Conservation (phyloP, 2,329 filamentous ascomycete species). For the Cytospora schulzeri region DNA sequence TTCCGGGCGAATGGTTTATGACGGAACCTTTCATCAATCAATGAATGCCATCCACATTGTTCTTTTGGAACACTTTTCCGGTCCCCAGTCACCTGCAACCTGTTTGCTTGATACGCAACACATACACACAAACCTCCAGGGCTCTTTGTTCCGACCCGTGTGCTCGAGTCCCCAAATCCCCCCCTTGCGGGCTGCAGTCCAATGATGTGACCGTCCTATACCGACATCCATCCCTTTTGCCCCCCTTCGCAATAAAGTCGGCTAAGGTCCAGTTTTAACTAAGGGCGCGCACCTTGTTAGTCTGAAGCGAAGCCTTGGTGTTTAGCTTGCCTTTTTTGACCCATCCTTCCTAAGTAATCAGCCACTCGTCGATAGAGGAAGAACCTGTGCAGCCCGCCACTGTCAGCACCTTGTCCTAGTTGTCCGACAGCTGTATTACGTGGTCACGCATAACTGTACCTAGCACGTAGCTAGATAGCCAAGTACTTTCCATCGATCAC, state of each 20-base stretch:
- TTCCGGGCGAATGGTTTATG: conserved; percentile 28
- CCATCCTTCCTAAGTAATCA: neutral
- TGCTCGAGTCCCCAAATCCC: neutral
- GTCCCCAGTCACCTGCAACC: neutral
- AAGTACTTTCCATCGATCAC: neutral
- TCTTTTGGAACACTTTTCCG: neutral
- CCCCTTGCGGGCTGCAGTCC: neutral
- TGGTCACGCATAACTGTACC: no score
- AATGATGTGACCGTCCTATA: neutral
- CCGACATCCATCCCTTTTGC: neutral
- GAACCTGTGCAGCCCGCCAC: neutral
- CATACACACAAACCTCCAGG: no score
- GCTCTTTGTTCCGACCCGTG: neutral
- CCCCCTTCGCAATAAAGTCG: neutral
- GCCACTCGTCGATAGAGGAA: neutral
- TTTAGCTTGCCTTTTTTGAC: neutral
- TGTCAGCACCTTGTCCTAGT: neutral
- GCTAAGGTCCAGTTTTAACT: neutral
- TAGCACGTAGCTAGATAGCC: neutral
- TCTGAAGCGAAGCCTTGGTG: neutral
- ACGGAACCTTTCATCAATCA: neutral
- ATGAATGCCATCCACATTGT: no score
- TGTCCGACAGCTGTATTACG: no score
- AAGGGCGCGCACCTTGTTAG: neutral
- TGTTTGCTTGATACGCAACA: neutral